phyloP scores from a whole-genome alignment of 2,329 filamentous ascomycete species.

The Zasmidium cellare region DNA sequence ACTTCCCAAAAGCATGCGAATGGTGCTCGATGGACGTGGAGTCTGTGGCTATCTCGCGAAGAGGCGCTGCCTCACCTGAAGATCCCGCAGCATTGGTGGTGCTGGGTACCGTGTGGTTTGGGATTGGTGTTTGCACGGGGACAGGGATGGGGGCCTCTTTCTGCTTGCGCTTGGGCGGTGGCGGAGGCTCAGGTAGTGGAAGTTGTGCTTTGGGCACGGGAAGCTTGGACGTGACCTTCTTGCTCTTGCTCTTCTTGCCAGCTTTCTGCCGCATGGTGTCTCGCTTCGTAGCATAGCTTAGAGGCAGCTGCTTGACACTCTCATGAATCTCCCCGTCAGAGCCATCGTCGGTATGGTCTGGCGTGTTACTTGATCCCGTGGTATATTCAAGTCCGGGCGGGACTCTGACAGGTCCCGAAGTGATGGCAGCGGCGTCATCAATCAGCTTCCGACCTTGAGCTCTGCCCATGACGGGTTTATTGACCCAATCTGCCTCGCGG shows the following conservation, averaged over 20 bases:
- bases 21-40: slow-evolving; percentile 6
- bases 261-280: slow-evolving; percentile 21
- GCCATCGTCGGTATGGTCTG: neutral
- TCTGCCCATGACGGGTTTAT: neutral
- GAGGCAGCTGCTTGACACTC: slow-evolving; percentile 6
- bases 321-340: slow-evolving; percentile 11
- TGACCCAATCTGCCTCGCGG: neutral
- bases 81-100: neutral
- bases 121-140: neutral
- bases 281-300: slow-evolving; percentile 7
- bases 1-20: slow-evolving; percentile 13
- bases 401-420: neutral
- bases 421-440: neutral
- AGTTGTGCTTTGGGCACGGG: slow-evolving; percentile 1
- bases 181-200: slow-evolving; percentile 5
- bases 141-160: neutral
- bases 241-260: slow-evolving; percentile 10
- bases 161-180: slow-evolving; percentile 1
- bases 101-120: neutral
- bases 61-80: neutral
- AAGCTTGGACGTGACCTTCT: neutral
- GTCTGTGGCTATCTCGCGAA: neutral
- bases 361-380: neutral
- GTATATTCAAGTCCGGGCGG: neutral
- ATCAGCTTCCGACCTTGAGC: neutral